Conservation (phyloP, 805 yeast genomes). For the Wickerhamomyces sydowiorum region DNA sequence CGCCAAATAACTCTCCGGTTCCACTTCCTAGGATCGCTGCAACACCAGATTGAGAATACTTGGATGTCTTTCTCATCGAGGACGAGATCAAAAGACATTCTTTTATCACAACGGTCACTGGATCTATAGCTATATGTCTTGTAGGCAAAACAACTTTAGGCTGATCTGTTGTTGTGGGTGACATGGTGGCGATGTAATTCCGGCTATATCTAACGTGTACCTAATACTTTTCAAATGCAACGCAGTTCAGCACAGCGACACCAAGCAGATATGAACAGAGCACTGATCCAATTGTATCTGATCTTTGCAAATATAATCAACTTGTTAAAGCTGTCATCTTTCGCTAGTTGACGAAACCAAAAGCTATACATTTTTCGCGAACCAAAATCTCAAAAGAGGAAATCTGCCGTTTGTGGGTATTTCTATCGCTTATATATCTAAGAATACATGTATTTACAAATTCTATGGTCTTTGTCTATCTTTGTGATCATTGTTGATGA, state of each 20-base stretch:
- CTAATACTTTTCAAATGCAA: too few relatives aligned
- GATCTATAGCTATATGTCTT: constrained; percentile 47
- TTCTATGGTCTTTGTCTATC: neutral
- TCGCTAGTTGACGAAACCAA: neutral
- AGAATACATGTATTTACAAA: neutral
- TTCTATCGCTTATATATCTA: too few relatives aligned
- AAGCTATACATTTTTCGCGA: neutral
- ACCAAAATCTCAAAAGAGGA: neutral
- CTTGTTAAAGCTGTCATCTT: neutral
- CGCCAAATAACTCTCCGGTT: constrained; percentile 41
- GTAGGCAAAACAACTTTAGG: neutral
- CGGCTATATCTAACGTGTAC: too few relatives aligned
- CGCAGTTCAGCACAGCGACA: neutral
- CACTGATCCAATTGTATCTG: neutral
- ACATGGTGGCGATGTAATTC: neutral
- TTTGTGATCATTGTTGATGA: too few relatives aligned
- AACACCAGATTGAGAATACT: constrained; percentile 72
- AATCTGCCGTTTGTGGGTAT: neutral
- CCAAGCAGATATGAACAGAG: neutral
- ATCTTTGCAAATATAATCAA: neutral
- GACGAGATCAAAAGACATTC: constrained; percentile 85
- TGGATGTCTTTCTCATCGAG: constrained; percentile 83
- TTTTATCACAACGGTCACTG: constrained; percentile 75
- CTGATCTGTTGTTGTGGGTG: neutral
- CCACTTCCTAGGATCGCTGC: constrained; percentile 79